Evolutionary conservation across 2,329 filamentous ascomycete species (phyloP).

Genomic region (Annulohypoxylon truncatum): DNA sequence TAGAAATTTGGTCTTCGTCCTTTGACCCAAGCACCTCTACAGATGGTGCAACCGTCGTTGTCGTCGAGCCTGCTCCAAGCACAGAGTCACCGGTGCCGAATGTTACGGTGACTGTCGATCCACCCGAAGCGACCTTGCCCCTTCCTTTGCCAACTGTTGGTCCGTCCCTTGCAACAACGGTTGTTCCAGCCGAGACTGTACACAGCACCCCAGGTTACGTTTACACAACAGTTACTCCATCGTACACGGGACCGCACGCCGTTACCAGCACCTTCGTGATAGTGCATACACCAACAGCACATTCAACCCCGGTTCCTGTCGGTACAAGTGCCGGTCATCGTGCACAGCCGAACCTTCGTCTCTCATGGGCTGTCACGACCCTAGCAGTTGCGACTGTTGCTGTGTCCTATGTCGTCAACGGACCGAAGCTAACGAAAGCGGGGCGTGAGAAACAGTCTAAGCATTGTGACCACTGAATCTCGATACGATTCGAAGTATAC

Average conservation of each 20-base stretch:
- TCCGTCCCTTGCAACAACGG: neutral
- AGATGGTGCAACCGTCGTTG: slow-evolving; percentile 2
- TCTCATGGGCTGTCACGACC: slow-evolving; percentile 1
- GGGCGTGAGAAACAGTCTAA: too few relatives aligned
- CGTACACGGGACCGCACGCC: slow-evolving; percentile 14
- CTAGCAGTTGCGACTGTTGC: neutral
- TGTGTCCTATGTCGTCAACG: neutral
- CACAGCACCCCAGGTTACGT: slow-evolving; percentile 16
- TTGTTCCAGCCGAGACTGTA: neutral
- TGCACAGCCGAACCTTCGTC: neutral
- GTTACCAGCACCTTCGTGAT: slow-evolving; percentile 10
- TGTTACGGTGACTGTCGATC: slow-evolving; percentile 23
- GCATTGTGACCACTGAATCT: neutral
- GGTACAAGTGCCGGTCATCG: slow-evolving; percentile 6
- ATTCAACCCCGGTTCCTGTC: slow-evolving; percentile 16
- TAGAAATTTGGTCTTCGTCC: slow-evolving; percentile 17
- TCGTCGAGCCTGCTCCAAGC: slow-evolving; percentile 17
- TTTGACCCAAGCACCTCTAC: neutral
- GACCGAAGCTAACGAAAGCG: too few relatives aligned
- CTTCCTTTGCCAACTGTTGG: neutral
- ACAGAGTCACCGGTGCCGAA: slow-evolving; percentile 17
- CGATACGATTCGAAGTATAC: neutral
- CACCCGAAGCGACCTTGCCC: slow-evolving; percentile 2
- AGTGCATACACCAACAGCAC: slow-evolving; percentile 18
- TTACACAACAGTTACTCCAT: slow-evolving; percentile 25